phyloP scores from a whole-genome alignment of 495 filamentous ascomycete species.

The Friedmanniomyces endolithicus region DNA sequence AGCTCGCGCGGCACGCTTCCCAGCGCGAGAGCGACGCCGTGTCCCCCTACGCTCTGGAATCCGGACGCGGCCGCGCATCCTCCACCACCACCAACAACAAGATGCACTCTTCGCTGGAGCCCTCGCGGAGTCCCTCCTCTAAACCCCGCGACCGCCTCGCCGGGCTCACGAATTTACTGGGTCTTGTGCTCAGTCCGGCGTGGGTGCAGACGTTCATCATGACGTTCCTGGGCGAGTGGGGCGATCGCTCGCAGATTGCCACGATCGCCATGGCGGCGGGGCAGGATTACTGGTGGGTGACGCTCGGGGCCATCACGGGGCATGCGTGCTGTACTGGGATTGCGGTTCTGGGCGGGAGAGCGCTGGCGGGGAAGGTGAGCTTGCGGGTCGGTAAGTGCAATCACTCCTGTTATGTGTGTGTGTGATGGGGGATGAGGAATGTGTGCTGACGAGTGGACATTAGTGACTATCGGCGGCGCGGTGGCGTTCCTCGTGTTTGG shows the following conservation, averaged over 20 bases:
- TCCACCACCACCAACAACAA: too few relatives aligned
- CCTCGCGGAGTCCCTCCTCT: constrained; percentile 43
- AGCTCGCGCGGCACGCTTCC: constrained; percentile 33
- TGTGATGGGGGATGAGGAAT: not conserved
- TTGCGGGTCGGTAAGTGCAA: constrained; percentile 80
- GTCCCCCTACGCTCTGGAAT: constrained; percentile 53
- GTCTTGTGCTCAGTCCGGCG: constrained; percentile 77
- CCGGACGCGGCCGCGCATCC: constrained; percentile 39
- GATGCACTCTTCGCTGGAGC: constrained; percentile 39
- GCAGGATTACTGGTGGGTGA: constrained; percentile 99
- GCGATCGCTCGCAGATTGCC: constrained; percentile 92
- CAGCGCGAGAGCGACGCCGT: constrained; percentile 34
- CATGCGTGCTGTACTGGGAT: constrained; percentile 82
- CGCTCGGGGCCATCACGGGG: constrained; percentile 72
- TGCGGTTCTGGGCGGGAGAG: constrained; percentile 86
- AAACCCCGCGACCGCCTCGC: constrained; percentile 32
- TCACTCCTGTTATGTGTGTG: not conserved
- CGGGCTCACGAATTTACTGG: constrained; percentile 76
- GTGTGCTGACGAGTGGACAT: constrained; percentile 7
- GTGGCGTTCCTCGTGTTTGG: constrained; percentile 82
- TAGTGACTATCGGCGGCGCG: constrained; percentile 93
- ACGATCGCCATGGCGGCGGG: constrained; percentile 98
- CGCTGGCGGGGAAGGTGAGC: constrained; percentile 87
- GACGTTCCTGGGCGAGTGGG: constrained; percentile 98
- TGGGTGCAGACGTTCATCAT: constrained; percentile 99